Conservation (phyloP, 352 stramenopile genomes). For the Phytopythium aichiense region DNA sequence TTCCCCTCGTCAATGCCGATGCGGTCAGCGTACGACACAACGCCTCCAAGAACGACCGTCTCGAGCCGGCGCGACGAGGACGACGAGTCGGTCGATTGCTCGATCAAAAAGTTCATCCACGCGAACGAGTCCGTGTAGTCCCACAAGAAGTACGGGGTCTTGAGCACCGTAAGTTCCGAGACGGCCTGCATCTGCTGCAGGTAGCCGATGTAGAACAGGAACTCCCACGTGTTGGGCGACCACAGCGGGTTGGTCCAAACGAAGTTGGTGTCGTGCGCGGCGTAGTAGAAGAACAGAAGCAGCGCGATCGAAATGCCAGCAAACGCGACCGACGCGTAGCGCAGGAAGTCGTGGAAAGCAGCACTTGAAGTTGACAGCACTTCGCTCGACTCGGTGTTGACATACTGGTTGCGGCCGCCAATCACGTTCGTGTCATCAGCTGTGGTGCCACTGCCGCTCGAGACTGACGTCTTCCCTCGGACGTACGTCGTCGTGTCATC, state of each 20-base stretch:
- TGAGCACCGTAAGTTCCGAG: slow-evolving; percentile 55
- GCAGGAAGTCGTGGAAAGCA: slow-evolving; percentile 54
- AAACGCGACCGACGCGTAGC: slow-evolving; percentile 50
- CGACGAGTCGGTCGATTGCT: slow-evolving; percentile 11
- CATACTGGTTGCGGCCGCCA: slow-evolving; percentile 45
- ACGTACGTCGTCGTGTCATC: slow-evolving; percentile 42
- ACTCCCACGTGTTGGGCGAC: slow-evolving; percentile 78
- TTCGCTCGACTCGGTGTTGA: slow-evolving; percentile 39
- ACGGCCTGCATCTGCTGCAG: slow-evolving; percentile 65
- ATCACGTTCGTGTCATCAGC: slow-evolving; percentile 41
- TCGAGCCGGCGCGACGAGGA: slow-evolving; percentile 40
- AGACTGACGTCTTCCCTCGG: slow-evolving; percentile 25
- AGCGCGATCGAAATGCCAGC: slow-evolving; percentile 61
- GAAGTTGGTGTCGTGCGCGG: slow-evolving; percentile 42
- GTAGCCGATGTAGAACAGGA: slow-evolving; percentile 60
- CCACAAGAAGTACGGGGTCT: slow-evolving; percentile 64
- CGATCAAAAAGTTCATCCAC: slow-evolving; percentile 65
- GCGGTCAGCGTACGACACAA: slow-evolving; percentile 55
- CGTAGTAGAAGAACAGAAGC: slow-evolving; percentile 56
- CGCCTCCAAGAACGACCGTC: slow-evolving; percentile 46
- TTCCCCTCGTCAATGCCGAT: slow-evolving; percentile 43
- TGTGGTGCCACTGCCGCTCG: slow-evolving; percentile 8
- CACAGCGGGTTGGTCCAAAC: slow-evolving; percentile 40
- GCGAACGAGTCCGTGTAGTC: slow-evolving; percentile 68
- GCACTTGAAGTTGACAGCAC: slow-evolving; percentile 40